These are phyloP conservation scores for Sugiyamaella mastotermitis DNA, from an alignment of 805 yeast species.

Conservation along the genomic window DNA sequence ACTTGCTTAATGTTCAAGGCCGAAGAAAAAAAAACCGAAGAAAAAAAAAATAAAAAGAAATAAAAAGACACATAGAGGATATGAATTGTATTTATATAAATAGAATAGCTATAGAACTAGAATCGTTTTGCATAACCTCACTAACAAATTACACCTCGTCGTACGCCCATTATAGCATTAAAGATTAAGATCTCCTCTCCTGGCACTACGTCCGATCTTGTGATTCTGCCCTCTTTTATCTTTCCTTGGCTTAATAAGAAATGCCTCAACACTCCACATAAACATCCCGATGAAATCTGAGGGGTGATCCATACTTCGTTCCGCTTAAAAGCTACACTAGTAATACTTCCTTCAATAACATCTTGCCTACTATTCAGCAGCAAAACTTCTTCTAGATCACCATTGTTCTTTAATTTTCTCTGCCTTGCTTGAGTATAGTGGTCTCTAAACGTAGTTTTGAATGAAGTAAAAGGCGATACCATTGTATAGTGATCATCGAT, in stretches of 20 bases:
- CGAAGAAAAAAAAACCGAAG: too few species aligned
- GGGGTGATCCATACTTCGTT: slow-evolving; percentile 74
- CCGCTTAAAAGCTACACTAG: slow-evolving; percentile 65
- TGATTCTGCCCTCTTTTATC: slow-evolving; percentile 49
- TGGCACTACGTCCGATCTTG: slow-evolving; percentile 39
- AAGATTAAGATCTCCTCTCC: slow-evolving; percentile 71
- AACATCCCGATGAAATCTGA: slow-evolving; percentile 63
- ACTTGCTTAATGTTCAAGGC: too few species aligned
- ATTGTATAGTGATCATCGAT: slow-evolving; percentile 48
- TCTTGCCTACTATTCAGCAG: slow-evolving; percentile 54
- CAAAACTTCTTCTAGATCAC: slow-evolving; percentile 54
- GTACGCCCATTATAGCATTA: slow-evolving; percentile 79
- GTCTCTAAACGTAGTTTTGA: slow-evolving; percentile 74
- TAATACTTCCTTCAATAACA: slow-evolving; percentile 76
- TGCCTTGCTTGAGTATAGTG: slow-evolving; percentile 59
- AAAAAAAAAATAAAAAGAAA: too few species aligned
- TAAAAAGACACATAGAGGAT: too few species aligned
- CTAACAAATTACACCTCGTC: too few species aligned
- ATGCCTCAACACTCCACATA: slow-evolving; percentile 77
- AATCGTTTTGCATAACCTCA: too few species aligned
- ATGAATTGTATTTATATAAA: background rate
- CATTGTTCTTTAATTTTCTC: slow-evolving; percentile 33
- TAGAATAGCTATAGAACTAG: background rate
- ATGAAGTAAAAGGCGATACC: slow-evolving; percentile 73
- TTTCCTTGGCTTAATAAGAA: slow-evolving; percentile 49